Conservation (phyloP, 129 eudicot genomes). For the Flaveria linearis region DNA sequence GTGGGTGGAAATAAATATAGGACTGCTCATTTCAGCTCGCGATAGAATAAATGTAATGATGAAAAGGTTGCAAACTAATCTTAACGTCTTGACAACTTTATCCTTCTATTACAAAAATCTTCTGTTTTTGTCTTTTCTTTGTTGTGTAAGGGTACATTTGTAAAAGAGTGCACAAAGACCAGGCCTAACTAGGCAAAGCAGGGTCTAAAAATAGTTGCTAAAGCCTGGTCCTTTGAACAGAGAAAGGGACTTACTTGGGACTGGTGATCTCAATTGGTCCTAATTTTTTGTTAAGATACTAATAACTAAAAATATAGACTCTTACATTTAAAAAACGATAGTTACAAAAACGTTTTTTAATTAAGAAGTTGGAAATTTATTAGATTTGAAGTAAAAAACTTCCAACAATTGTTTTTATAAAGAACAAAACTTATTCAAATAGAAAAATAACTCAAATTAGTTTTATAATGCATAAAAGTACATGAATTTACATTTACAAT, state of each 20-base stretch:
- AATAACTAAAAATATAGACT: neutral
- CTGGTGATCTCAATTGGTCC: neutral
- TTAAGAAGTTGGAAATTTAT: neutral
- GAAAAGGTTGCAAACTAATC: neutral
- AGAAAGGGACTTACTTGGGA: neutral
- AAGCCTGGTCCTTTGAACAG: neutral
- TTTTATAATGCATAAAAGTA: neutral
- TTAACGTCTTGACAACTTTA: neutral
- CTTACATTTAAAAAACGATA: neutral
- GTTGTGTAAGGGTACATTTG: neutral
- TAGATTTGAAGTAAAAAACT: neutral
- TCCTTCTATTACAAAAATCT: neutral
- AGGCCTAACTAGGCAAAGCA: neutral
- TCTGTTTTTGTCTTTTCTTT: neutral
- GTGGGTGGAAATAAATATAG: neutral
- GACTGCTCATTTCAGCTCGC: constrained; percentile 12
- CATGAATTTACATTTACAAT: neutral
- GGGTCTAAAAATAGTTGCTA: neutral
- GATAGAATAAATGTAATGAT: neutral
- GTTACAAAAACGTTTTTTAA: neutral
- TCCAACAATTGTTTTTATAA: neutral
- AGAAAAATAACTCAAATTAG: neutral
- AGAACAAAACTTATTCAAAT: neutral
- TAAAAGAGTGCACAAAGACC: neutral
- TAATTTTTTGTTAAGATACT: neutral